A percentile compares a stretch with the other conserved stretches of the same genome.
These are phyloP conservation scores for Candida ascalaphidarum DNA, from an alignment of 805 yeast genomes.

Conservation along the genomic window DNA sequence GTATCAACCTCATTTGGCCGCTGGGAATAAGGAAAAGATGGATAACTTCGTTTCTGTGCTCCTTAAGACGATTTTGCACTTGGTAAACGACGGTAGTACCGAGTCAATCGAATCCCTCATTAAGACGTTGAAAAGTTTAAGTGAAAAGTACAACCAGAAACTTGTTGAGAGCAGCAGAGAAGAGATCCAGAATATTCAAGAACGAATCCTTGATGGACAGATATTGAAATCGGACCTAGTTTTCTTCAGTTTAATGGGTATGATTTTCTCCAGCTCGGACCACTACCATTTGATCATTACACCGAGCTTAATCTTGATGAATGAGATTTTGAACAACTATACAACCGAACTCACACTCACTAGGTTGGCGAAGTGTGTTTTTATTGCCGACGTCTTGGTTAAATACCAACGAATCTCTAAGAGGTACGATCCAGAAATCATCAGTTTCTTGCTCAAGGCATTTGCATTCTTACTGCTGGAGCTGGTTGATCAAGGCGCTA, in stretches of 20 bases:
- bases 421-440: conserved; percentile 75
- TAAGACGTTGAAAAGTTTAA: conserved; percentile 42
- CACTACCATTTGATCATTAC: conserved; percentile 88
- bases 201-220: conserved; percentile 29
- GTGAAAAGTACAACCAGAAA: conserved; percentile 56
- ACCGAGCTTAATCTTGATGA: conserved; percentile 67
- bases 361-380: conserved; percentile 51
- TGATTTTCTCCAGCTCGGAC: conserved; percentile 87
- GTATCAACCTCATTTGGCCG: conserved; percentile 70
- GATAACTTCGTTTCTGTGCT: conserved; percentile 56
- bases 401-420: conserved; percentile 75
- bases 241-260: conserved; percentile 64
- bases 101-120: conserved; percentile 32
- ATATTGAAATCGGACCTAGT: conserved; percentile 41
- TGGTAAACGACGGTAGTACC: conserved; percentile 28
- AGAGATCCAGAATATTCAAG: conserved; percentile 47
- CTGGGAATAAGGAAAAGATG: conserved; percentile 72
- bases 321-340: conserved; percentile 34
- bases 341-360: conserved; percentile 5
- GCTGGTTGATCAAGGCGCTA: conserved; percentile 6
- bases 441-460: conserved; percentile 47
- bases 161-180: conserved; percentile 57
- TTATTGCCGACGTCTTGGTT: conserved; percentile 54
- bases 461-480: conserved; percentile 37
- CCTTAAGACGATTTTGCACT: conserved; percentile 50